These are phyloP conservation scores for Chaetomiaceae sp. DNA, from an alignment of 2,329 filamentous ascomycete species.

Conservation along the genomic window DNA sequence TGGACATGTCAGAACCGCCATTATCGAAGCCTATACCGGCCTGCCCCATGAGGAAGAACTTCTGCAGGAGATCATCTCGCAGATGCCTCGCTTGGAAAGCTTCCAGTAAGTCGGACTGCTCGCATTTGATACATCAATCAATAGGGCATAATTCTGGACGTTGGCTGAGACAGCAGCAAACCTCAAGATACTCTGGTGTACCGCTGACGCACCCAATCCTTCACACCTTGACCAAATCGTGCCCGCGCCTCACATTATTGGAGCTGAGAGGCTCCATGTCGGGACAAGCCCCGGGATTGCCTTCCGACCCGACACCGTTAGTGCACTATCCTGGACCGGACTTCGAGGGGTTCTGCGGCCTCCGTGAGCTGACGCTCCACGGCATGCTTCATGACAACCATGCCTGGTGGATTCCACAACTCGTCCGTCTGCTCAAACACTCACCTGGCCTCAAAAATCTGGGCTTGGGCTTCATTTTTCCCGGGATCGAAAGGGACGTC, in stretches of 20 bases:
- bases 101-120: background rate
- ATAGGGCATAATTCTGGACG: no score
- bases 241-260: background rate
- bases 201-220: background rate
- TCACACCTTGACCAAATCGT: background rate
- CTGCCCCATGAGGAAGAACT: background rate
- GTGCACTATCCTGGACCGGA: no score
- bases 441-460: background rate
- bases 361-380: background rate
- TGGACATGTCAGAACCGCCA: background rate
- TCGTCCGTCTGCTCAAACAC: background rate
- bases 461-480: background rate
- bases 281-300: no score
- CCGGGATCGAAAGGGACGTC: no score
- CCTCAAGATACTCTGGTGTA: background rate
- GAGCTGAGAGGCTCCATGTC: background rate
- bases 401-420: background rate
- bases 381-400: background rate
- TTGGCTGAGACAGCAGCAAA: background rate
- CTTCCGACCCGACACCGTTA: no score
- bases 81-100: background rate
- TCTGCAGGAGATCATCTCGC: background rate
- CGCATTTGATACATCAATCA: no score
- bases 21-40: background rate
- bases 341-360: background rate